Percentiles rank a stretch among this genome's conserved stretches.
These are phyloP conservation scores for Eucalyptus melliodora DNA, from an alignment of 345 rosid species.

Conservation along the genomic window DNA sequence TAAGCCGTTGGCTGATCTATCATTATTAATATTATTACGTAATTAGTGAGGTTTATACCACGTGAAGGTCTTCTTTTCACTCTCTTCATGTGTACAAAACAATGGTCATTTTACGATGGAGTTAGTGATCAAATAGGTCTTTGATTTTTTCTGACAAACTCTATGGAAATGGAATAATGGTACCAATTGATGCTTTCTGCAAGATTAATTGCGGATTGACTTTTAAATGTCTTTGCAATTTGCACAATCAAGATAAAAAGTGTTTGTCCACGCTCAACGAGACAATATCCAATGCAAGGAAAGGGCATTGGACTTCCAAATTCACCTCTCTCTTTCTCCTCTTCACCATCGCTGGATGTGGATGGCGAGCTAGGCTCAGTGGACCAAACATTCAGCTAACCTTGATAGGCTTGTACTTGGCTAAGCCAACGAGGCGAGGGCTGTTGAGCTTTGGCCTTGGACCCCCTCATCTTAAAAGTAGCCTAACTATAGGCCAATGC, in stretches of 20 bases:
- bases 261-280: background rate
- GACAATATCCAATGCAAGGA: background rate
- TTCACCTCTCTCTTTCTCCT: background rate
- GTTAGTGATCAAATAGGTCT: too few species aligned
- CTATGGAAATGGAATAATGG: background rate
- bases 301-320: background rate
- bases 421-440: conserved; percentile 17
- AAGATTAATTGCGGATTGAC: background rate
- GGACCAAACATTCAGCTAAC: conserved; percentile 10
- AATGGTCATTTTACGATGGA: background rate
- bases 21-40: too few species aligned
- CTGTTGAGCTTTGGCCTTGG: conserved; percentile 24
- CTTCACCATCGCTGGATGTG: background rate
- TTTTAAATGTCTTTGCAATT: background rate
- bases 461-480: conserved; percentile 29
- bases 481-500: conserved; percentile 28
- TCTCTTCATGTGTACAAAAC: too few species aligned
- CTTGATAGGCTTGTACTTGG: conserved; percentile 17
- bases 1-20: too few species aligned
- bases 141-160: background rate
- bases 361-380: background rate
- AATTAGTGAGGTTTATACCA: too few species aligned
- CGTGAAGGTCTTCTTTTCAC: too few species aligned
- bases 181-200: background rate
- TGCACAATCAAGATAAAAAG: background rate